Conservation (phyloP, 306 rosid genomes). For the Dicorynia guianensis region DNA sequence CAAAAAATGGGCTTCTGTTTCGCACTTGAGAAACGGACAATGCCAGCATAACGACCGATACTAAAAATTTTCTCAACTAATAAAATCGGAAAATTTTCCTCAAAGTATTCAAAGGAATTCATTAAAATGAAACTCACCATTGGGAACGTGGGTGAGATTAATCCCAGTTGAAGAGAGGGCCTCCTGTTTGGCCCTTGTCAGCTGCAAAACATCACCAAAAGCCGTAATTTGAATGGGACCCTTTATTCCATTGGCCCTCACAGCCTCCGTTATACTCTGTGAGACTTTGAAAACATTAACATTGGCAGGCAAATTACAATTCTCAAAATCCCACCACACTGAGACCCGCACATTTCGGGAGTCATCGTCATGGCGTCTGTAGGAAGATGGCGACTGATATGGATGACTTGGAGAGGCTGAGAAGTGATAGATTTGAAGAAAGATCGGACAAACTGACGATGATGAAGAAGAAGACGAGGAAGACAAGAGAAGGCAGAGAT, state of each 20-base stretch:
- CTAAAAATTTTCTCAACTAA: not conserved
- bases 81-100: not conserved
- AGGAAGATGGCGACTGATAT: slow-evolving; percentile 10
- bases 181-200: slow-evolving; percentile 69
- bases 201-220: slow-evolving; percentile 71
- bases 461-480: slow-evolving; percentile 23
- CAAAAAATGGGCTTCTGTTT: not conserved
- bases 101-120: not conserved
- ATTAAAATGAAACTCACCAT: slow-evolving; percentile 48
- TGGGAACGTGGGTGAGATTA: slow-evolving; percentile 70
- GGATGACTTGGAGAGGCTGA: slow-evolving; percentile 38
- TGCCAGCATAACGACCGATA: not conserved
- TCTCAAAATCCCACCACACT: slow-evolving; percentile 98
- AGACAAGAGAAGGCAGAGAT: slow-evolving; percentile 22
- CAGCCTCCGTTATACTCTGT: slow-evolving; percentile 60
- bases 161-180: slow-evolving; percentile 77
- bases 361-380: slow-evolving; percentile 63
- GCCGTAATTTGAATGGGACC: slow-evolving; percentile 86
- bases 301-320: slow-evolving; percentile 60
- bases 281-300: slow-evolving; percentile 57
- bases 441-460: slow-evolving; percentile 9
- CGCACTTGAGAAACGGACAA: not conserved
- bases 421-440: slow-evolving; percentile 43
- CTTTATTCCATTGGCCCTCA: slow-evolving; percentile 78
- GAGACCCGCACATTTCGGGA: slow-evolving; percentile 71